phyloP scores from a whole-genome alignment of 176 grass and related monocot species.

The Carex cristatella region DNA sequence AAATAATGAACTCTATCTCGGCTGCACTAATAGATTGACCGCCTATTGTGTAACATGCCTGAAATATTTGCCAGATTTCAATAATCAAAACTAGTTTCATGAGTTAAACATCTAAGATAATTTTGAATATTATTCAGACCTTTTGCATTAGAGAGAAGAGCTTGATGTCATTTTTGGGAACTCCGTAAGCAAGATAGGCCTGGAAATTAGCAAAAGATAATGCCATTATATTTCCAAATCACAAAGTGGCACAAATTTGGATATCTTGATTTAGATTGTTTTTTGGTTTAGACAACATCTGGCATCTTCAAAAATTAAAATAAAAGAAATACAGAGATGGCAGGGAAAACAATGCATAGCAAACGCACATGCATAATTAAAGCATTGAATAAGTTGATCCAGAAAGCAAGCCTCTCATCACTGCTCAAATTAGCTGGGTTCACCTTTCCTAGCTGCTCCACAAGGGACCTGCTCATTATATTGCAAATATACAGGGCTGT shows the following conservation, averaged over 20 bases:
- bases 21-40: constrained; percentile 91
- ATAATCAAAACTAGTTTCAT: neutral
- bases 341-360: neutral
- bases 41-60: constrained; percentile 92
- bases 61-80: constrained; percentile 7
- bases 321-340: constrained; percentile 4
- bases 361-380: constrained; percentile 98
- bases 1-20: constrained; percentile 85
- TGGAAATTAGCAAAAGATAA: constrained; percentile 28
- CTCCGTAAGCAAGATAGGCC: constrained; percentile 97
- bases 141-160: constrained; percentile 99
- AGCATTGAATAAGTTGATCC: constrained; percentile 95
- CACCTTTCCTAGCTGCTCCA: constrained; percentile 85
- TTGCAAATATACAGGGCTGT: constrained; percentile 9
- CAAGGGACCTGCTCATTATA: constrained; percentile 67
- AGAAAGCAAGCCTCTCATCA: constrained; percentile 86
- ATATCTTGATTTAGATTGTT: neutral
- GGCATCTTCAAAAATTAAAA: constrained; percentile 6
- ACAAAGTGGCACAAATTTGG: neutral
- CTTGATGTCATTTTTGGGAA: constrained; percentile 90
- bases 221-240: neutral
- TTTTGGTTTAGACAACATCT: neutral
- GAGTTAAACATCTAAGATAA: constrained; percentile 9
- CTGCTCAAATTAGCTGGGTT: constrained; percentile 55
- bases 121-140: constrained; percentile 37